Conservation (phyloP, 306 rosid species). For the Prunus mira region DNA sequence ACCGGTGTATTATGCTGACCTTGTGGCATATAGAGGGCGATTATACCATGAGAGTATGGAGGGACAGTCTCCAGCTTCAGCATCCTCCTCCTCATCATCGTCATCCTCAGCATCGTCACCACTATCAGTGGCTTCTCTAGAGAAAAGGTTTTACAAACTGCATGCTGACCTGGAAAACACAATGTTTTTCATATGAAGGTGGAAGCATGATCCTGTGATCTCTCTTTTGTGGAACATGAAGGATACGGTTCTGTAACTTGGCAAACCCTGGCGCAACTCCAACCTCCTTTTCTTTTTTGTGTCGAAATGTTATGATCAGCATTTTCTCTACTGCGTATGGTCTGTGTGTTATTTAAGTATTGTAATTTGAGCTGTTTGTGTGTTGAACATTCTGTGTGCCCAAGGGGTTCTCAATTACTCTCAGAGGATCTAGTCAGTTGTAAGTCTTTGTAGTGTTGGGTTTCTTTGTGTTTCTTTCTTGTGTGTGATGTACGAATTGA, state of each 20-base stretch:
- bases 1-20: slow-evolving; percentile 86
- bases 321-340: not conserved
- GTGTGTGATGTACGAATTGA: not conserved
- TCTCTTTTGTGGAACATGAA: not conserved
- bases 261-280: slow-evolving; percentile 13
- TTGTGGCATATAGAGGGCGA: slow-evolving; percentile 77
- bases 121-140: slow-evolving; percentile 26
- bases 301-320: not conserved
- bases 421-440: not conserved
- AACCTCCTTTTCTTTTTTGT: slow-evolving; percentile 3
- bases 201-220: not conserved
- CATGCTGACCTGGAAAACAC: slow-evolving; percentile 49
- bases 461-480: not conserved
- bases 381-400: no score
- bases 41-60: slow-evolving; percentile 53
- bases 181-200: slow-evolving; percentile 57
- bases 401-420: no score
- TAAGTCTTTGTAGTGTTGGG: not conserved
- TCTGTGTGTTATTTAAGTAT: not conserved
- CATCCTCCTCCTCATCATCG: slow-evolving; percentile 29
- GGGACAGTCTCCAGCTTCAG: slow-evolving; percentile 30
- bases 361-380: no score
- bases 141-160: slow-evolving; percentile 41
- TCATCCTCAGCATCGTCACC: slow-evolving; percentile 7
- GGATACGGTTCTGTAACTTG: not conserved